A percentile compares a stretch with the other conserved stretches of the same genome.
Conservation (phyloP, 441 rosid genomes). For the Aleurites moluccanus region DNA sequence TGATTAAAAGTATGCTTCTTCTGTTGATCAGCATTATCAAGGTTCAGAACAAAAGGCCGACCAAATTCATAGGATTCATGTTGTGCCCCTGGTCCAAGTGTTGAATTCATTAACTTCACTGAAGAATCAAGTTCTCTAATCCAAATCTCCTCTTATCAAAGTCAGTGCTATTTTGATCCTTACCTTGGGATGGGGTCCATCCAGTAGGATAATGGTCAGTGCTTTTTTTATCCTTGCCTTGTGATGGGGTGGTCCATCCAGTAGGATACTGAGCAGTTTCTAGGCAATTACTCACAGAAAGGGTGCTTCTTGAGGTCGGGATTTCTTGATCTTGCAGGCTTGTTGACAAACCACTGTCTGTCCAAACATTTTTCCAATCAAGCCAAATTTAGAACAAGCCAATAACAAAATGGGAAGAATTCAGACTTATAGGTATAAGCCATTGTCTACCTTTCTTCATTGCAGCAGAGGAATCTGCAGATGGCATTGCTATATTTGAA, state of each 20-base stretch:
- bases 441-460: conserved; percentile 37
- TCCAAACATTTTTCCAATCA: conserved; percentile 40
- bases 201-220: conserved; percentile 47
- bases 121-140: conserved; percentile 57
- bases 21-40: conserved; percentile 41
- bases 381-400: conserved; percentile 20
- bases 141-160: conserved; percentile 53
- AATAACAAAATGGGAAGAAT: not conserved
- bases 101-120: conserved; percentile 57
- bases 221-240: conserved; percentile 48
- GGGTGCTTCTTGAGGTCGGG: conserved; percentile 70
- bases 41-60: conserved; percentile 39
- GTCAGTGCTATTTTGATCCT: conserved; percentile 48
- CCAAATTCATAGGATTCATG: conserved; percentile 44
- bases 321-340: conserved; percentile 99
- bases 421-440: conserved; percentile 30
- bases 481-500: conserved; percentile 54
- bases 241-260: no score
- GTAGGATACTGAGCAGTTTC: conserved; percentile 38
- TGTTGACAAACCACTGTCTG: conserved; percentile 58
- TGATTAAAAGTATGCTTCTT: conserved; percentile 46
- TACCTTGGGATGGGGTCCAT: conserved; percentile 48
- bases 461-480: conserved; percentile 65
- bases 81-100: conserved; percentile 53
- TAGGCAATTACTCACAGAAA: conserved; percentile 44